Evolutionary conservation across 2,329 filamentous ascomycete species (phyloP).

Genomic region (Dendrostoma leiphaemia): DNA sequence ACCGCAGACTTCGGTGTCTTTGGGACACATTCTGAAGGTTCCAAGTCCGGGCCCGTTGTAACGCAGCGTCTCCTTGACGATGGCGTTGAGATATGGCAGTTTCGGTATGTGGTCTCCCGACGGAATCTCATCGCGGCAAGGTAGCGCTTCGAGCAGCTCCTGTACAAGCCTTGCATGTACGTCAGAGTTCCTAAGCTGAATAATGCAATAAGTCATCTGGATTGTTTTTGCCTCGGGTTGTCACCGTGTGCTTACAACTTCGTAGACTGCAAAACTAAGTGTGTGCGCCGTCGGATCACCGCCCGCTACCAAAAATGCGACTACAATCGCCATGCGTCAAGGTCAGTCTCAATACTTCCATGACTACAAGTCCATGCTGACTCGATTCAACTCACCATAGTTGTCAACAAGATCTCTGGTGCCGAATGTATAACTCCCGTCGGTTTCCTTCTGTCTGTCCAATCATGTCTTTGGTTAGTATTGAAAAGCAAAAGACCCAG

Average conservation of each 20-base stretch:
- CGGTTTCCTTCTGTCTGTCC: neutral
- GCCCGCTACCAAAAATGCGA: neutral
- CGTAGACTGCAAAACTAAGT: constrained; percentile 2
- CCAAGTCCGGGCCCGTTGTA: neutral
- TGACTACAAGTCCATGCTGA: neutral
- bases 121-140: neutral
- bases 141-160: neutral
- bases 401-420: constrained; percentile 5
- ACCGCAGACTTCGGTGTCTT: neutral
- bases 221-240: neutral
- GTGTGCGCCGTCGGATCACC: constrained; percentile 1
- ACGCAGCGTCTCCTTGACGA: constrained; percentile 1
- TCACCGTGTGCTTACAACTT: neutral
- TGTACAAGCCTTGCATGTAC: neutral
- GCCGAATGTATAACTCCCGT: neutral
- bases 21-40: neutral
- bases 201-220: neutral
- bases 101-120: neutral
- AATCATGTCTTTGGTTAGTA: neutral
- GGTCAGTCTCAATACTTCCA: neutral
- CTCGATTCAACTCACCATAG: neutral
- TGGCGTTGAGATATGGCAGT: neutral
- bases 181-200: neutral
- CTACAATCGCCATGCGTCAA: neutral
- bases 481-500: neutral